Base-by-base conservation (phyloP, 2,329 filamentous ascomycete genomes). In the Coccinonectria pachysandricola region DNA sequence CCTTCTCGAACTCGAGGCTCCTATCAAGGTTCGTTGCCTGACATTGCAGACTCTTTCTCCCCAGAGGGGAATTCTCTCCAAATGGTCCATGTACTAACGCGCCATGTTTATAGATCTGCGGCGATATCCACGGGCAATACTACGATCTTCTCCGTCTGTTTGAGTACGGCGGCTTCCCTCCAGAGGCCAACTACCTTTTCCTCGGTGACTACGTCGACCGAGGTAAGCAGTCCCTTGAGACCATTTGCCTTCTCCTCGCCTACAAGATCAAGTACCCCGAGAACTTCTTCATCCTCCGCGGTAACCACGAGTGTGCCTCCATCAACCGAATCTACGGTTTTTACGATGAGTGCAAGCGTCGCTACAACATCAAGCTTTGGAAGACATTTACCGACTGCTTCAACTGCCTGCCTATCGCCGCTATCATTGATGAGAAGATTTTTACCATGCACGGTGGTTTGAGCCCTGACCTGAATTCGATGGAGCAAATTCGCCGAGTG, bases 251-350 rank as follows among this genome's bases (percentile, higher is more conserved):
- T 39, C 72, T 98, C 31, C 74, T 98, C 26, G 86, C 86, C 37
- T 98, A 96, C 75, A 98, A 98, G 75, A 93, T 98, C 74, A 96
- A 96, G 68, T 96, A 94, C 57, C 91, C 91, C 24, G 91, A 98
- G 65, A 98, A 98, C 68, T 96, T 98, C 67, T 98, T 98, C 69
- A 82, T 98, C 43, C 75, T 98, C 33, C 85, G 91, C 45, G 91
- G 91, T 39, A 98, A 98, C 69, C 91, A 98, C 69, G 91, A 98
- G 62, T 96, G 91, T 64, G 91, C 91, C 33, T 93, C 84, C 27
- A 93, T 98, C 69, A 98, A 93, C 68, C 85, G 91, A 53, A 93
- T 96, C 60, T 98, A 98, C 59, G 91, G 91, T 34, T 98, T 98
- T 68, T 98, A 98, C 68, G 91, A 98, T 53, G 88, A 98, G 63